Base-by-base conservation (phyloP, 805 yeast species). In the Novakomyces olei region DNA sequence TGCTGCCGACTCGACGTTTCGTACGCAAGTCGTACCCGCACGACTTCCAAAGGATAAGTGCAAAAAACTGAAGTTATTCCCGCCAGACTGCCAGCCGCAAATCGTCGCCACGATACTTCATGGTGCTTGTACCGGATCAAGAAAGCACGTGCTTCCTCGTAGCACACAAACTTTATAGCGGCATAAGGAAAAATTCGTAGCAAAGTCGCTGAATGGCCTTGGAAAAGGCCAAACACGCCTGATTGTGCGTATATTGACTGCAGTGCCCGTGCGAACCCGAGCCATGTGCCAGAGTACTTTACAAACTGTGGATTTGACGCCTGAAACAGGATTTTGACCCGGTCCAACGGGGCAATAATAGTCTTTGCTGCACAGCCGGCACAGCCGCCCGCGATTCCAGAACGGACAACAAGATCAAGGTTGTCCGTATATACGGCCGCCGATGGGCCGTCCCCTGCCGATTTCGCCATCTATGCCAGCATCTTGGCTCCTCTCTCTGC, bases 321-420 rank as follows among this genome's bases (percentile, higher is more conserved):
- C 54, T 88, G 98, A 53, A 88, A 88, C 30, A 88, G 57, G 46
- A 88, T 88, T 55, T 88, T 88, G 41, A 88, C 85, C 44, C 98
- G 63, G 53, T 88, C 98, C 36, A 88, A 53, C 1, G 98, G 98
- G 1, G 98, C 98, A 28, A 88, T 78, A 35, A 83, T 58, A 0
- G 96, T 80, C 47, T 88, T 88, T 2, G 94, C 96, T n/a, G 88
- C 79, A 34, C 81, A 70, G 1, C 98, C 98, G 0, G 96, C 94
- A 3, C 78, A 44, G 2, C 98, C 98, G 14, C 98, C 98, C 0
- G 98, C 92, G 1, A 81, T 41, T 0, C 93, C 98, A 15, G 91
- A 73, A 39, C 80, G 63, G 24, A 79, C 37, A 12, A 88, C 70
- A 51, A 85, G 88, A 37, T 77, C 85, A 10, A 22, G 12, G 12